Evolutionary conservation across 345 rosid genomes (phyloP).

Genomic region (Brassica napus): DNA sequence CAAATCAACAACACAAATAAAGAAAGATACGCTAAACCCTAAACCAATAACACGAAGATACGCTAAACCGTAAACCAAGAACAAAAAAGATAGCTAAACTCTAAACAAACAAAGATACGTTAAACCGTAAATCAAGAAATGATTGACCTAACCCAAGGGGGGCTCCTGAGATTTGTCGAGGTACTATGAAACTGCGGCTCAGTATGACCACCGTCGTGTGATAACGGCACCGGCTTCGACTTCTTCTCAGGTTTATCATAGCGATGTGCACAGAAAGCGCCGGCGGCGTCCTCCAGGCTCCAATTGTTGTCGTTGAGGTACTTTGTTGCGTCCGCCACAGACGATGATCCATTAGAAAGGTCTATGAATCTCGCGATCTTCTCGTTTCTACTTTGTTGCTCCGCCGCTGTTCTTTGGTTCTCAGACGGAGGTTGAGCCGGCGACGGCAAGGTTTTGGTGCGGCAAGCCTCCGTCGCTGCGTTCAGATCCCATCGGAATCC

Average conservation of each 20-base stretch:
- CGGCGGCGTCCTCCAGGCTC: background rate
- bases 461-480: slow-evolving; percentile 14
- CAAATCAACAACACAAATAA: too few relatives aligned
- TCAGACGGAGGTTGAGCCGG: background rate
- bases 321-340: background rate
- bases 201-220: too few relatives aligned
- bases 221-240: background rate
- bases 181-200: background rate
- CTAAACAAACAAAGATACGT: too few relatives aligned
- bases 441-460: background rate
- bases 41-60: too few relatives aligned
- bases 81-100: too few relatives aligned
- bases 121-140: background rate
- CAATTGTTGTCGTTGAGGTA: background rate
- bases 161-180: background rate
- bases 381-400: background rate
- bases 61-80: too few relatives aligned
- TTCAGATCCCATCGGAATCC: background rate
- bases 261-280: background rate
- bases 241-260: background rate
- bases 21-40: too few relatives aligned
- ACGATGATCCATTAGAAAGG: background rate
- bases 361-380: background rate
- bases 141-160: background rate
- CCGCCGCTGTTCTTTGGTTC: background rate